Evolutionary conservation across 1,284 basidiomycete species (phyloP), one percentile per base, ranked within the genome.

Genomic region (Cutaneotrichosporon curvatum): DNA sequence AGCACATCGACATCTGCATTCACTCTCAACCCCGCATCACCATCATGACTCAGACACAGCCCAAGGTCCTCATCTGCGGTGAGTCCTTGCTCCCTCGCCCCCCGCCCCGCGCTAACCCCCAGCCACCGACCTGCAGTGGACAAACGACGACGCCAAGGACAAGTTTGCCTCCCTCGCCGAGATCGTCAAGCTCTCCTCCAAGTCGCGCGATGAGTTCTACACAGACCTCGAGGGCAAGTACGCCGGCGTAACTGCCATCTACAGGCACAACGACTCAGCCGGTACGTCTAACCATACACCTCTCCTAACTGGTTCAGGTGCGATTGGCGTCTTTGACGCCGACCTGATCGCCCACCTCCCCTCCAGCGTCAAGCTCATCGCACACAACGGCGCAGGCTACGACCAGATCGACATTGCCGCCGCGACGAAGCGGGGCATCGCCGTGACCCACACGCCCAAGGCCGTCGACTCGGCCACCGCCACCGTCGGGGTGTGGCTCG

Each of bases 391-490:
- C n/a, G 88, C 89, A 0, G 89, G 90, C 3, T 92, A 92, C 63
- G 86, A 89, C 67, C 81, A 84, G 57, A 83, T 92, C 57, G 84
- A 91, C 63, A 79, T 90, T 5, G 68, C 70, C 2, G 84, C 83
- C 4, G 84, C 83, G 67, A 84, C 81, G 59, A 79, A 77, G 14
- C 78, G 78, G 67, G 87, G 85, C 11, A 89, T 94, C 59, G 74
- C 73, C 44, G 81, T 94, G n/a, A 87, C 87, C 14, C 89, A 95
- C 65, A 94, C 90, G 0, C 90, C 90, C 3, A 82, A 82, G 15
- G 87, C 87, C 3, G 90, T 94, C 41, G 86, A 95, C 71, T 87
- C 90, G 56, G 88, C 84, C 4, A 92, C 90, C 0, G 90, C 90
- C 1, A 92, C 89, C 2, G 87, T 87, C 1, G 89, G 83, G 0